Conservation (phyloP, 1,139 yeast species). For the Pichia sp. region DNA sequence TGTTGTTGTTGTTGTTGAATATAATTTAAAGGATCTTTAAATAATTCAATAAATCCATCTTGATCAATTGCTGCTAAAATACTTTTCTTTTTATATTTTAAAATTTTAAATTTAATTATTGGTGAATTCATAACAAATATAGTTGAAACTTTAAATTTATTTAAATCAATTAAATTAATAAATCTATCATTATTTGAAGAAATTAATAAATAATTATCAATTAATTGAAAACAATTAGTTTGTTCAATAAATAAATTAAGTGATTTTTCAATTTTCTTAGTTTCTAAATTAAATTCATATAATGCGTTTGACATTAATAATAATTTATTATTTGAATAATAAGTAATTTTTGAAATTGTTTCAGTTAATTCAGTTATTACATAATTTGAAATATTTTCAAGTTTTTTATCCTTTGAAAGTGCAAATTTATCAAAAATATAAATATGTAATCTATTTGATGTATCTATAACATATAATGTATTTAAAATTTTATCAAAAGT, state of each 20-base stretch:
- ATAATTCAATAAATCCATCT: conserved; percentile 33
- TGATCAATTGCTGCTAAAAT: conserved; percentile 31
- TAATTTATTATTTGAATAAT: conserved; percentile 3
- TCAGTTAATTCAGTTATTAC: conserved; percentile 12
- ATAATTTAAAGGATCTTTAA: conserved; percentile 30
- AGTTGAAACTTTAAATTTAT: conserved; percentile 32
- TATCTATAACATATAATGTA: conserved; percentile 11
- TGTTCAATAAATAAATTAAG: conserved; percentile 34
- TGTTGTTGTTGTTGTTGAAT: too few relatives aligned
- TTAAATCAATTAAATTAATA: conserved; percentile 58
- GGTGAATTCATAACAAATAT: conserved; percentile 14
- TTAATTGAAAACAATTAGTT: conserved; percentile 13
- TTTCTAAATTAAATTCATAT: conserved; percentile 41
- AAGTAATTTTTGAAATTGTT: conserved; percentile 7
- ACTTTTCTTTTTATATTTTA: conserved; percentile 12
- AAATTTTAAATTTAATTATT: conserved; percentile 6
- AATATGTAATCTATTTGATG: conserved; percentile 13
- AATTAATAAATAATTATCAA: conserved; percentile 44
- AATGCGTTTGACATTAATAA: conserved; percentile 46
- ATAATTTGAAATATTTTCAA: conserved; percentile 2
- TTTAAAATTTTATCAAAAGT: not conserved
- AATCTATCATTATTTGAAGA: conserved; percentile 76
- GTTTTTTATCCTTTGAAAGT: not conserved
- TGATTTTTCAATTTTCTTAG: conserved; percentile 33
- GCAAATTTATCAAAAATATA: conserved; percentile 10